phyloP scores from a whole-genome alignment of 2,329 filamentous ascomycete species.

The Paraphaeosphaeria sporulosa region DNA sequence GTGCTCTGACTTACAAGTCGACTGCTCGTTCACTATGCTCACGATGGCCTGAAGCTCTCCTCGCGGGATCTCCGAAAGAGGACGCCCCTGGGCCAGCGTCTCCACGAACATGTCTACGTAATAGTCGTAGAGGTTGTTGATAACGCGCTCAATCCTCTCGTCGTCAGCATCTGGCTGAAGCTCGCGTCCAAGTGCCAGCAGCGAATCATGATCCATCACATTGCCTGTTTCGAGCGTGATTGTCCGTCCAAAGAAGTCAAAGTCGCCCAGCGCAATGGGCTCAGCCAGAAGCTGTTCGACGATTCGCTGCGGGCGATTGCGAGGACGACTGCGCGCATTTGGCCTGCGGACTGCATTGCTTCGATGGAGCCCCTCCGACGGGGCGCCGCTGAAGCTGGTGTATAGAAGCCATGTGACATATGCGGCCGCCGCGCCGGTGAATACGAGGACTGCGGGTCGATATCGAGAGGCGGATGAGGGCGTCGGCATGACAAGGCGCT shows the following conservation, averaged over 20 bases:
- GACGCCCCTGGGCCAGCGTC: constrained; percentile 27
- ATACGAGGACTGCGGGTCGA: constrained; percentile 60
- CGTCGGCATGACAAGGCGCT: constrained; percentile 36
- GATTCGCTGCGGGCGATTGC: constrained; percentile 32
- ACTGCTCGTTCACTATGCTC: constrained; percentile 25
- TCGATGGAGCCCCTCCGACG: constrained; percentile 59
- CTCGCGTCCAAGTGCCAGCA: constrained; percentile 31
- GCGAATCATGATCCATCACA: constrained; percentile 28
- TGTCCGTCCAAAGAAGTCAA: constrained; percentile 33
- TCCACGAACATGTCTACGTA: constrained; percentile 41
- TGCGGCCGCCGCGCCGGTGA: constrained; percentile 64
- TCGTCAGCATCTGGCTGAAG: constrained; percentile 27
- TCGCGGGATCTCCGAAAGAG: constrained; percentile 20
- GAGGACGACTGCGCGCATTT: constrained; percentile 33
- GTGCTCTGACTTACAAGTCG: not conserved
- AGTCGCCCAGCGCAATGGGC: constrained; percentile 32
- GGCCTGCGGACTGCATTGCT: constrained; percentile 72
- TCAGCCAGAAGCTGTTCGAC: constrained; percentile 27
- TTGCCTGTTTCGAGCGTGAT: constrained; percentile 33
- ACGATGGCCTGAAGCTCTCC: constrained; percentile 30
- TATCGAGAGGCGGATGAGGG: constrained; percentile 48
- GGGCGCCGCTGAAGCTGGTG: constrained; percentile 43
- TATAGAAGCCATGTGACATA: constrained; percentile 69
- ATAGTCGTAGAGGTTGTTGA: constrained; percentile 37
- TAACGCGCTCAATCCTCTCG: constrained; percentile 29